Evolutionary conservation across 176 grass and related monocot genomes (phyloP).

Genomic region (Oryza nivara): DNA sequence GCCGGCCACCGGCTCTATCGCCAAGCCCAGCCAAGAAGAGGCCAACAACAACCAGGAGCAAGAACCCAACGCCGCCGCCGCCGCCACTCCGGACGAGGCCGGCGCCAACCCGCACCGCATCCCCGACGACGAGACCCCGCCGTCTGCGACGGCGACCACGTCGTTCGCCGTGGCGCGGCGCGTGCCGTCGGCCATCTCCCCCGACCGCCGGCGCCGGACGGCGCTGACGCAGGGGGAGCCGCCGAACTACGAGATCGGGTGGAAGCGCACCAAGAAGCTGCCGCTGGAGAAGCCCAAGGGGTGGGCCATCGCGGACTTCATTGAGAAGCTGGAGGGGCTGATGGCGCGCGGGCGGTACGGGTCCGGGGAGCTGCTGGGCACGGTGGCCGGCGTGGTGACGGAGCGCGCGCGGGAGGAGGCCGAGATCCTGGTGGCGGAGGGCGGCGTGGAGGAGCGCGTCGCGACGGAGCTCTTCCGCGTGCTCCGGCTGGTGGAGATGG

Average conservation of each 20-base stretch:
- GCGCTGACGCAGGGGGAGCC: constrained; percentile 64
- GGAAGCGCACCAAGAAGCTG: constrained; percentile 80
- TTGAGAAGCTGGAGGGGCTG: constrained; percentile 83
- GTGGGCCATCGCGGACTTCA: constrained; percentile 75
- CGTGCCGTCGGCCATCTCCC: constrained; percentile 58
- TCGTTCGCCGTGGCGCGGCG: constrained; percentile 63
- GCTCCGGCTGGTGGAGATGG: constrained; percentile 79
- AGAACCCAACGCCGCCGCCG: neutral
- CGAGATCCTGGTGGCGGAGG: constrained; percentile 58
- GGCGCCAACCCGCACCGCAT: constrained; percentile 38
- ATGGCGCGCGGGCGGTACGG: constrained; percentile 69
- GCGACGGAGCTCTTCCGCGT: constrained; percentile 75
- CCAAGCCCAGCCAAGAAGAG: constrained; percentile 32
- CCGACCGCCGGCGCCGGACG: constrained; percentile 29
- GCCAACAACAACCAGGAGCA: constrained; percentile 9
- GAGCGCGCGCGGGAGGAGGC: constrained; percentile 79
- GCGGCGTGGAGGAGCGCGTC: constrained; percentile 76
- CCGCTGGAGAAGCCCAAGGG: constrained; percentile 77
- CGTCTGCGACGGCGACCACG: constrained; percentile 42
- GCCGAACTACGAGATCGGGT: constrained; percentile 88
- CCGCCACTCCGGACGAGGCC: constrained; percentile 39
- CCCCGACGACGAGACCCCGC: constrained; percentile 54
- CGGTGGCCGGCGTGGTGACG: constrained; percentile 66
- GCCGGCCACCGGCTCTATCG: neutral
- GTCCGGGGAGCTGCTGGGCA: constrained; percentile 57